A percentile compares a stretch with the other conserved stretches of the same genome.
Conservation (phyloP, 2,329 filamentous ascomycete species). For the Boeremia lycopersici region DNA sequence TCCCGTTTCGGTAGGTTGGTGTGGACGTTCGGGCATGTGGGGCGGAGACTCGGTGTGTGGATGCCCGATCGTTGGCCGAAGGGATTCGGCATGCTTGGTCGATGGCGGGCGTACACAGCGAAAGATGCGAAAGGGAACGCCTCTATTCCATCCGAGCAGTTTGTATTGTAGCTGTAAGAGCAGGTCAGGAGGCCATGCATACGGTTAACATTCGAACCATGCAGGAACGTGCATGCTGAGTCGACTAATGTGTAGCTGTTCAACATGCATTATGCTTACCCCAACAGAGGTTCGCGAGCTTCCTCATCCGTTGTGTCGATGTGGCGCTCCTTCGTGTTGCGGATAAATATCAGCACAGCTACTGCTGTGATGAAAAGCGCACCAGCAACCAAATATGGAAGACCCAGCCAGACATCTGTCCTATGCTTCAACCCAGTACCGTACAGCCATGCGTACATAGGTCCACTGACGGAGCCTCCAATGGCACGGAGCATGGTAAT, state of each 20-base stretch:
- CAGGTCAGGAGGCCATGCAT: not conserved
- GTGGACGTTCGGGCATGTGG: conserved; percentile 1
- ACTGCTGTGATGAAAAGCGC: conserved; percentile 13
- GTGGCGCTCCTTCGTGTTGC: not conserved
- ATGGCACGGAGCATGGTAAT: conserved; percentile 29
- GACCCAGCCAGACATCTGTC: conserved; percentile 10
- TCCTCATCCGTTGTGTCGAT: not conserved
- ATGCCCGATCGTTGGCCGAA: conserved; percentile 8
- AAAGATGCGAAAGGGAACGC: too few species aligned
- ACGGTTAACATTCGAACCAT: not conserved
- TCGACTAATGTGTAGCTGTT: too few species aligned
- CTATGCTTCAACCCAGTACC: conserved; percentile 8
- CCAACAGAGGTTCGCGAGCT: not conserved
- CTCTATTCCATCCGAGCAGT: not conserved
- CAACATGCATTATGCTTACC: not conserved
- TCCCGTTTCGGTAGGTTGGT: conserved; percentile 5
- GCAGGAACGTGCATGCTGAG: too few species aligned
- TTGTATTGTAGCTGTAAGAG: not conserved
- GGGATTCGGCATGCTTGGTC: not conserved
- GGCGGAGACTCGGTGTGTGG: conserved; percentile 8
- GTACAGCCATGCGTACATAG: conserved; percentile 27
- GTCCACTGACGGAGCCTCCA: conserved; percentile 25
- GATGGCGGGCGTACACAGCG: not conserved
- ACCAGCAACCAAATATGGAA: conserved; percentile 21
- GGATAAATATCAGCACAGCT: not conserved